Percentiles rank a stretch among this genome's conserved stretches.
These are phyloP conservation scores for Lodderomyces margitis DNA, from an alignment of 1,139 yeast species.

Conservation along the genomic window DNA sequence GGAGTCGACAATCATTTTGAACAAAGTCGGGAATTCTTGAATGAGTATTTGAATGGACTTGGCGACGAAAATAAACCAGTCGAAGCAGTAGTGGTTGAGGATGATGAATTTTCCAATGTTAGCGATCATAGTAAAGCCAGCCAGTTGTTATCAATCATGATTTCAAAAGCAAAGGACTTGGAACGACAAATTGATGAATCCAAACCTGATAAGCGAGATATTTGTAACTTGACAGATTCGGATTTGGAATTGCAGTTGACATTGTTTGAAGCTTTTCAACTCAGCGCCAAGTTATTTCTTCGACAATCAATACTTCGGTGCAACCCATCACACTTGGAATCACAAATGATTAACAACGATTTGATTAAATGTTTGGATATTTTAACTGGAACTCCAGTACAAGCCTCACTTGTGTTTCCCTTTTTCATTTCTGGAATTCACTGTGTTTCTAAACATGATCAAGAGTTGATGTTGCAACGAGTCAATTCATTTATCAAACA, in stretches of 20 bases:
- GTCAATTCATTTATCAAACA: conserved; percentile 56
- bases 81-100: conserved; percentile 10
- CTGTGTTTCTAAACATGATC: conserved; percentile 50
- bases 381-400: conserved; percentile 64
- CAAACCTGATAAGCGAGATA: conserved; percentile 53
- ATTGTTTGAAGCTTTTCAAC: conserved; percentile 68
- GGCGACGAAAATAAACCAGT: neutral
- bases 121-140: conserved; percentile 29
- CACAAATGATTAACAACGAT: conserved; percentile 58
- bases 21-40: neutral
- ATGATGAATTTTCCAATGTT: conserved; percentile 17
- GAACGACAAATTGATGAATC: conserved; percentile 52
- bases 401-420: conserved; percentile 73
- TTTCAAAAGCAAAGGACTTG: conserved; percentile 40
- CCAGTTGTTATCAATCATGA: conserved; percentile 24
- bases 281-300: conserved; percentile 66
- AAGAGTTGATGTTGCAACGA: conserved; percentile 49
- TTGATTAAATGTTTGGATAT: conserved; percentile 58
- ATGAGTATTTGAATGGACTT: neutral
- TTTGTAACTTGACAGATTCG: conserved; percentile 45
- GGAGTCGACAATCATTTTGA: conserved; percentile 5
- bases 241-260: conserved; percentile 69
- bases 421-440: conserved; percentile 75
- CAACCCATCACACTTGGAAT: conserved; percentile 63
- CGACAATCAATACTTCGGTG: conserved; percentile 60